A percentile compares a stretch with the other conserved stretches of the same genome.
Evolutionary conservation across 1,139 yeast species (phyloP).

Genomic region (Magnusiomyces sp.): DNA sequence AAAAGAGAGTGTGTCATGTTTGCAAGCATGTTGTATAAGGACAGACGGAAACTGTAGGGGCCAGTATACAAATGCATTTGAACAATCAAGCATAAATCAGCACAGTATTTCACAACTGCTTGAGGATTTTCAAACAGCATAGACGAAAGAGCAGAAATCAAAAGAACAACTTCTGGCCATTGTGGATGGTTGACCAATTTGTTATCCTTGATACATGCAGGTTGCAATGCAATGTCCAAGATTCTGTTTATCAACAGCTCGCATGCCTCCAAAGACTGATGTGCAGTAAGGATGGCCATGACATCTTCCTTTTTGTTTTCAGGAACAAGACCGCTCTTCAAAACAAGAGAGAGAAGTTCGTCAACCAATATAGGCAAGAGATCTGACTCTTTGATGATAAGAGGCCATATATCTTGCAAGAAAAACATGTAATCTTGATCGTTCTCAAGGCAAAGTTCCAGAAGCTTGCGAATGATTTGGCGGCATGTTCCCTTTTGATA

Average conservation of each 20-base stretch:
- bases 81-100: constrained; percentile 64
- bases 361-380: constrained; percentile 11
- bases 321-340: constrained; percentile 6
- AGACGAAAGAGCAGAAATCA: constrained; percentile 58
- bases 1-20: constrained; percentile 66
- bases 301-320: constrained; percentile 20
- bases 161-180: constrained; percentile 65
- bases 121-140: constrained; percentile 65
- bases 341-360: constrained; percentile 8
- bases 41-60: constrained; percentile 57
- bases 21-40: constrained; percentile 56
- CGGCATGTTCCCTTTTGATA: constrained; percentile 49
- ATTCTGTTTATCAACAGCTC: constrained; percentile 54
- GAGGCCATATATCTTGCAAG: constrained; percentile 64
- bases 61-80: constrained; percentile 69
- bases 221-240: constrained; percentile 40
- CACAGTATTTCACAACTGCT: constrained; percentile 57
- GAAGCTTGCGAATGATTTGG: constrained; percentile 53
- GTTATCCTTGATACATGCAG: constrained; percentile 35
- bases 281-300: constrained; percentile 50
- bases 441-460: constrained; percentile 45
- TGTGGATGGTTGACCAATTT: constrained; percentile 46
- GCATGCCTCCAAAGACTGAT: constrained; percentile 68
- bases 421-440: constrained; percentile 39
- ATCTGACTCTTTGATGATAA: constrained; percentile 16